Base-by-base conservation (phyloP, 2,329 filamentous ascomycete genomes). In the Fusarium robinianum region DNA sequence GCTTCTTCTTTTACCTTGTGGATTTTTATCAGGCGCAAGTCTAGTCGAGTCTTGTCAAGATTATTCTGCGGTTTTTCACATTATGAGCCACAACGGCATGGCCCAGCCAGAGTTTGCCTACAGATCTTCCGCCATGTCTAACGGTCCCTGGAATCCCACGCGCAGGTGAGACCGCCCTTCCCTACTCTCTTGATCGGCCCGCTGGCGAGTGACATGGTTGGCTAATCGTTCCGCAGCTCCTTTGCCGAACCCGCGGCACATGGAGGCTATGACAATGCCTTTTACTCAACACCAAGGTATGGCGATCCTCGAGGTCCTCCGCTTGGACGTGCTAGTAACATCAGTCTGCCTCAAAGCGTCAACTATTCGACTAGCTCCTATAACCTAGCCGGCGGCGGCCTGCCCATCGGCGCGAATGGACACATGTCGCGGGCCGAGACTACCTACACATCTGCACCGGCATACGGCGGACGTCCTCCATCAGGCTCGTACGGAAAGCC, bases 111-210 rank as follows among this genome's bases (percentile, higher is more conserved):
- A 76, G 40, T 69, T 73, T 68, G 67, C 70, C 51, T 78, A 77
- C 65, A 72, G 70, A 62, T 68, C 65, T 51, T 62, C 74, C 55
- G 66, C 67, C 60, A 69, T 71, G 64, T 66, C 73, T 49, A 72
- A 70, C 64, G 70, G 74, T 57, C 70, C 74, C 45, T 79, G 77
- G 77, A 71, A 72, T 53, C 63, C 73, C 53, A 67, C 72, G 55
- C 75, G 73, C 67, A 80, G 76, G 77, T 80, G 73, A 72, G 75
- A 67, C 32, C 17, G 39, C 39, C n/a, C n/a, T 38, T 45, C 32
- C 41, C 34, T 29, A 38, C 23, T 41, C 43, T 34, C 26, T 47
- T 46, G 35, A 21, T 32, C 17, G 41, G 25, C 30, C 29, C 17
- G 21, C 23, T 27, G 21, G 24, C 21, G 18, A 24, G 43, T 30